Evolutionary conservation across 176 grass and related monocot genomes (phyloP), one percentile per base, ranked within the genome.

Genomic region (Oryza punctata): DNA sequence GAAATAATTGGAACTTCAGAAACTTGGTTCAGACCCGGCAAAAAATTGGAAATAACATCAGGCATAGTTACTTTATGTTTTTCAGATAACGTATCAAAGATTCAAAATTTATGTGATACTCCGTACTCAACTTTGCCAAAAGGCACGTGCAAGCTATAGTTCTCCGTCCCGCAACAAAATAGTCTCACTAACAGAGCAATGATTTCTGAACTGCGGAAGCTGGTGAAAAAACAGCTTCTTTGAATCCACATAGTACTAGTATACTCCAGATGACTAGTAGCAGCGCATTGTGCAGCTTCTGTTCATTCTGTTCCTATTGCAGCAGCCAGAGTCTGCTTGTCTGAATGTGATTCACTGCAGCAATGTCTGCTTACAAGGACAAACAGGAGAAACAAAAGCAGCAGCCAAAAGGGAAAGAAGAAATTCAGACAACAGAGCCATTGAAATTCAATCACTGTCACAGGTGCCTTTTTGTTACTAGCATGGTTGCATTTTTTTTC

Each of bases 371-470:
- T 68, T 69, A 45, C 69, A 27, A 80, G 44, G 12, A 43, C 16
- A 41, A 78, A 71, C 15, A 67, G 29, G 49, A 32, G 76, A 64
- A 69, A 38, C n/a, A 69, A 70, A 85, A 81, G 70, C 54, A 43
- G 32, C 13, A 41, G 35, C n/a, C 11, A 73, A 83, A 72, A 75
- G 41, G 35, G 26, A 71, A 47, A 54, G 16, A 19, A 54, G 16
- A 19, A 2, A 54, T 21, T 30, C 12, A 40, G 41, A 43, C 30
- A 66, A 33, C 25, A 59, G 60, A 1, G 45, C 21, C 32, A 79
- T 49, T 60, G 33, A 67, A 84, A 80, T 70, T 37, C 61, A 35
- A 45, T 87, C 85, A 9, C 37, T 28, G 4, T 59, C 69, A 49
- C 70, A 32, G 49, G 5, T 65, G 6, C n/a, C 21, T 7, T 67